Conservation (phyloP, 257 asterid species). For the Ocimum tenuiflorum region DNA sequence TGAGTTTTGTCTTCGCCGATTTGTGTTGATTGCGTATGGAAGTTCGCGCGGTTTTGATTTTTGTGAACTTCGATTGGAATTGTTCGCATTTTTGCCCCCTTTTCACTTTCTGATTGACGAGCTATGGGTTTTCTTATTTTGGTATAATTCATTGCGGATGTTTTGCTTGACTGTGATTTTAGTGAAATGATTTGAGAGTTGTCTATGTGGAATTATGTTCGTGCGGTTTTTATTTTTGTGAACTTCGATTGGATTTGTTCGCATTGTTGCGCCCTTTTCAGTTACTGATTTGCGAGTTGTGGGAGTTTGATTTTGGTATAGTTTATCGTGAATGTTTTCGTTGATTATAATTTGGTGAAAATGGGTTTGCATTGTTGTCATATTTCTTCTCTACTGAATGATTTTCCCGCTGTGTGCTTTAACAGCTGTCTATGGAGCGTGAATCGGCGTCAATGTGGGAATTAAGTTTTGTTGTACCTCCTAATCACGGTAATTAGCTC, state of each 20-base stretch:
- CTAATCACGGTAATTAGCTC: conserved; percentile 54
- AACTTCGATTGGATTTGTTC: background rate
- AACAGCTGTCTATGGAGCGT: conserved; percentile 87
- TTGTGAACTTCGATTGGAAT: background rate
- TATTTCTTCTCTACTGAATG: conserved; percentile 9
- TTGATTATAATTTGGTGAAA: background rate
- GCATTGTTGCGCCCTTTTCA: background rate
- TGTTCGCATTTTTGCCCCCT: background rate
- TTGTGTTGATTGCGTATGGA: background rate
- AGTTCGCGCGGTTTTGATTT: background rate
- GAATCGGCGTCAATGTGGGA: conserved; percentile 93
- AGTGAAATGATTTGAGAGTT: no score
- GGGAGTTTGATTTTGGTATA: background rate
- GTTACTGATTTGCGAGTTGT: background rate
- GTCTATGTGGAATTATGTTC: no score
- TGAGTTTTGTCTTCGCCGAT: conserved; percentile 14
- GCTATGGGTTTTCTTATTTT: no score
- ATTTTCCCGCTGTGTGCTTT: background rate
- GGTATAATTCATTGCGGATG: no score
- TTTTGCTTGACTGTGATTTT: no score
- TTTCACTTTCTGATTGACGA: background rate
- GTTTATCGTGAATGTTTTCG: background rate
- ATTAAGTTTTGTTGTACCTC: conserved; percentile 89
- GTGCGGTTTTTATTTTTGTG: background rate
- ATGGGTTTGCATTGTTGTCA: conserved; percentile 7